Evolutionary conservation across 2,329 filamentous ascomycete genomes (phyloP).

Genomic region (Aspergillus melleus): DNA sequence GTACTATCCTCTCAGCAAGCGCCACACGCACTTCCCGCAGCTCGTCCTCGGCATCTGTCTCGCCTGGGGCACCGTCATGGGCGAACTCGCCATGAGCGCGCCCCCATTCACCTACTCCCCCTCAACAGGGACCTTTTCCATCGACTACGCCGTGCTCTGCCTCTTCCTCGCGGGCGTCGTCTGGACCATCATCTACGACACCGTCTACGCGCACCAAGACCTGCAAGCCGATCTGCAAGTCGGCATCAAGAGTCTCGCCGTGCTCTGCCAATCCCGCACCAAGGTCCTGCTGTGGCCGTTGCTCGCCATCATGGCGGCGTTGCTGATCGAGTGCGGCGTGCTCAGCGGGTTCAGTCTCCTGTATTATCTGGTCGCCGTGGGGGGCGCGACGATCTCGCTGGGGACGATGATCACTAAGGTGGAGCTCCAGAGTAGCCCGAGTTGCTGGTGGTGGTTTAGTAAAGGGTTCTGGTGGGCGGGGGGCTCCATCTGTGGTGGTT

Average conservation of each 20-base stretch:
- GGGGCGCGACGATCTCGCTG: not conserved
- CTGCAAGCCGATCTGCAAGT: slow-evolving; percentile 36
- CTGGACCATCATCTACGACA: slow-evolving; percentile 33
- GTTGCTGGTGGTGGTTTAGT: slow-evolving; percentile 9
- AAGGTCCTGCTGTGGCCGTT: slow-evolving; percentile 2
- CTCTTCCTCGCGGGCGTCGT: slow-evolving; percentile 1
- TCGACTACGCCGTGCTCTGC: not conserved
- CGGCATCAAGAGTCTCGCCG: slow-evolving; percentile 37
- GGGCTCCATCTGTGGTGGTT: not conserved
- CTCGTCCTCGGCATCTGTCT: slow-evolving; percentile 81
- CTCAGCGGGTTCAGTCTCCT: not conserved
- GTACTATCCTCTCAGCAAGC: slow-evolving; percentile 75
- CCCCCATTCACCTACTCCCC: not conserved
- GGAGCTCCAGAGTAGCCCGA: not conserved
- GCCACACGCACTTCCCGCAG: slow-evolving; percentile 85
- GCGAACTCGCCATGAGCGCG: not conserved
- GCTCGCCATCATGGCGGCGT: not conserved
- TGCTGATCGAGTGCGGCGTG: not conserved
- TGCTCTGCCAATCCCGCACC: slow-evolving; percentile 7
- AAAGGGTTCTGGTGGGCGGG: slow-evolving; percentile 5
- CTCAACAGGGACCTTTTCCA: too few species aligned
- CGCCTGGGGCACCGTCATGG: slow-evolving; percentile 70
- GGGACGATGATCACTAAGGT: not conserved
- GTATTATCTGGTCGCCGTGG: not conserved
- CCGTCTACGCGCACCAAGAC: slow-evolving; percentile 40